Conservation (phyloP, 148 eudicot species). For the Suaeda aralocaspica region DNA sequence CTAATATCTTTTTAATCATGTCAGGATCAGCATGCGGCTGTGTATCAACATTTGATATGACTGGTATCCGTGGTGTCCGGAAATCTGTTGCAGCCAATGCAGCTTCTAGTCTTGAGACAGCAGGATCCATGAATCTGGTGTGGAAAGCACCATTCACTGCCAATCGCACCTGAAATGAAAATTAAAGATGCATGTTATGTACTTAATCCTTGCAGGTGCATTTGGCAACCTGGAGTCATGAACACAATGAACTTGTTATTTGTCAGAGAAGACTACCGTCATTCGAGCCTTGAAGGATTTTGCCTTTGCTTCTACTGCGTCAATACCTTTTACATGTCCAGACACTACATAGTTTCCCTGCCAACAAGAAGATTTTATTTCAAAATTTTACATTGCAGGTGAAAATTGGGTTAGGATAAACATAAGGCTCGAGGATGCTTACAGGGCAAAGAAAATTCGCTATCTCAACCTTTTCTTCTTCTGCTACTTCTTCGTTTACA, state of each 20-base stretch:
- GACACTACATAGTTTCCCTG: slow-evolving; percentile 97
- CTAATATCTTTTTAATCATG: slow-evolving; percentile 81
- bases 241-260: not conserved
- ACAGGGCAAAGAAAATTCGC: slow-evolving; percentile 86
- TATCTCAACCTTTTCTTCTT: slow-evolving; percentile 70
- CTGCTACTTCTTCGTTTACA: slow-evolving; percentile 84
- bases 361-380: not conserved
- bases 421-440: slow-evolving; percentile 13
- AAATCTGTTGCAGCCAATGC: slow-evolving; percentile 75
- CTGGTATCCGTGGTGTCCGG: slow-evolving; percentile 79
- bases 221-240: not conserved
- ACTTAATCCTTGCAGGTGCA: not conserved
- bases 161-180: slow-evolving; percentile 61
- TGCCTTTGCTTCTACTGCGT: slow-evolving; percentile 94
- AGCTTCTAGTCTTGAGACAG: slow-evolving; percentile 81
- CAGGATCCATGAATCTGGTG: slow-evolving; percentile 88
- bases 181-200: not conserved
- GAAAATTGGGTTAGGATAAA: not conserved
- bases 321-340: slow-evolving; percentile 91
- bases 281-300: slow-evolving; percentile 96
- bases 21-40: slow-evolving; percentile 89
- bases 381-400: not conserved
- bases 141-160: slow-evolving; percentile 93
- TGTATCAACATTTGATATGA: slow-evolving; percentile 88
- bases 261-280: slow-evolving; percentile 54